These are phyloP conservation scores for Pascua guehoae DNA, from an alignment of 1,284 basidiomycete genomes.

Conservation along the genomic window DNA sequence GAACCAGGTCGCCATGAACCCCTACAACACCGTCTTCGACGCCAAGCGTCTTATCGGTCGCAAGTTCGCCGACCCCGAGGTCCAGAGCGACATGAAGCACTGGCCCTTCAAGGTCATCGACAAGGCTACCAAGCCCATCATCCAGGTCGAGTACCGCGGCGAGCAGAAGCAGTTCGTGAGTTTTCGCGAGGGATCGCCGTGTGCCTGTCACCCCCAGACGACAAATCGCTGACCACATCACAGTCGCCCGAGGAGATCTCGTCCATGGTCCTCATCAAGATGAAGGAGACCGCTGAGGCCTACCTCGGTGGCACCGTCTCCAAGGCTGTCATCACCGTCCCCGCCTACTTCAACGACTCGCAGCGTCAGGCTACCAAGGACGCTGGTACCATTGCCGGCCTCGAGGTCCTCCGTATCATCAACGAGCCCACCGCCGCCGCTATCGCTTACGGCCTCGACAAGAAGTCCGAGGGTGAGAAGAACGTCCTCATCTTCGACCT, in stretches of 20 bases:
- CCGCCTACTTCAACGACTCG: conserved; percentile 68
- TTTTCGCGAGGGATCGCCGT: no score
- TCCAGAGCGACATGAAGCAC: conserved; percentile 66
- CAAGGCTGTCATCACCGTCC: conserved; percentile 67
- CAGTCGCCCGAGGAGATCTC: conserved; percentile 70
- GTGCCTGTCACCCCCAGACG: no score
- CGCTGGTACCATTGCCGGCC: conserved; percentile 61
- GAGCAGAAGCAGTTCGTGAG: conserved; percentile 57
- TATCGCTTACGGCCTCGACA: conserved; percentile 61
- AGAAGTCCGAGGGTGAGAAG: conserved; percentile 82
- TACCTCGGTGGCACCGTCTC: conserved; percentile 62
- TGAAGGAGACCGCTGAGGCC: conserved; percentile 79
- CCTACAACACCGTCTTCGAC: conserved; percentile 92
- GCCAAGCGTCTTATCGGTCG: conserved; percentile 97
- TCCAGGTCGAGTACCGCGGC: conserved; percentile 59
- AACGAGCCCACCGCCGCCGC: conserved; percentile 59
- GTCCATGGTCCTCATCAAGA: conserved; percentile 96
- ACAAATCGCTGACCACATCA: no score
- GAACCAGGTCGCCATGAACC: conserved; percentile 96
- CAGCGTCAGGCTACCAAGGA: conserved; percentile 64
- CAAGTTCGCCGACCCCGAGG: conserved; percentile 71
- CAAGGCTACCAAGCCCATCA: conserved; percentile 58
- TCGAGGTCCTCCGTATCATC: conserved; percentile 66
- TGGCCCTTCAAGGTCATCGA: conserved; percentile 64
- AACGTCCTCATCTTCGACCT: conserved; percentile 99